Evolutionary conservation across 176 grass and related monocot species (phyloP).

Genomic region (Oryza glaberrima): DNA sequence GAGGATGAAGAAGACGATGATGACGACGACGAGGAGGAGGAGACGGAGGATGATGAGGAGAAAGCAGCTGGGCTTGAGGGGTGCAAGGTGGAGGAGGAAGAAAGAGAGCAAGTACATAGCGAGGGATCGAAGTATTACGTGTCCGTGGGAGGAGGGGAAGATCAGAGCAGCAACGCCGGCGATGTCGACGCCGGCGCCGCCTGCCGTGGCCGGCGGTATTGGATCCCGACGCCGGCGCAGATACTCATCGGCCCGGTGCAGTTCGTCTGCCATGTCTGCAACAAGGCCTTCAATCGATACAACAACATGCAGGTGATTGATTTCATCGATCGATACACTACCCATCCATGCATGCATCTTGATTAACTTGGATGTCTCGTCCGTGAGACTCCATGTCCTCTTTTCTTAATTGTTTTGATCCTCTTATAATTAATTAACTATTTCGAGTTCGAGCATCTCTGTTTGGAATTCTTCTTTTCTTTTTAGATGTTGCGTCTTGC

Average conservation of each 20-base stretch:
- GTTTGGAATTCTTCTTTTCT: background rate
- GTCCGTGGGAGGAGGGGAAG: background rate
- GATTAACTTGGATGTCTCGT: background rate
- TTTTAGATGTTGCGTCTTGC: background rate
- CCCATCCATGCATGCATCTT: background rate
- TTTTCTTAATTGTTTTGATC: background rate
- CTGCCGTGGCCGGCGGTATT: constrained; percentile 47
- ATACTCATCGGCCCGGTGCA: constrained; percentile 88
- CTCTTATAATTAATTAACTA: background rate
- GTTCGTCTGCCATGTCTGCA: constrained; percentile 88
- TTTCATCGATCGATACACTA: background rate
- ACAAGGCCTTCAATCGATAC: constrained; percentile 89
- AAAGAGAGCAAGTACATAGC: background rate
- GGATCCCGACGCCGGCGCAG: constrained; percentile 87
- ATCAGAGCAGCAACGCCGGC: constrained; percentile 3
- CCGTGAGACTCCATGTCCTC: too few relatives aligned
- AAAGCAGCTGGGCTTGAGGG: background rate
- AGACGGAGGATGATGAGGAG: constrained; percentile 4
- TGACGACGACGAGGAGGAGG: background rate
- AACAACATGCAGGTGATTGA: constrained; percentile 89
- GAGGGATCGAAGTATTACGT: constrained; percentile 3
- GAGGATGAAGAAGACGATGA: constrained; percentile 41
- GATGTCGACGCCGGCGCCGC: background rate
- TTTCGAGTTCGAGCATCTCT: background rate
- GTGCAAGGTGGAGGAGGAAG: constrained; percentile 33